phyloP scores from a whole-genome alignment of 1,139 yeast genomes.

The Waltiozyma sp. region DNA sequence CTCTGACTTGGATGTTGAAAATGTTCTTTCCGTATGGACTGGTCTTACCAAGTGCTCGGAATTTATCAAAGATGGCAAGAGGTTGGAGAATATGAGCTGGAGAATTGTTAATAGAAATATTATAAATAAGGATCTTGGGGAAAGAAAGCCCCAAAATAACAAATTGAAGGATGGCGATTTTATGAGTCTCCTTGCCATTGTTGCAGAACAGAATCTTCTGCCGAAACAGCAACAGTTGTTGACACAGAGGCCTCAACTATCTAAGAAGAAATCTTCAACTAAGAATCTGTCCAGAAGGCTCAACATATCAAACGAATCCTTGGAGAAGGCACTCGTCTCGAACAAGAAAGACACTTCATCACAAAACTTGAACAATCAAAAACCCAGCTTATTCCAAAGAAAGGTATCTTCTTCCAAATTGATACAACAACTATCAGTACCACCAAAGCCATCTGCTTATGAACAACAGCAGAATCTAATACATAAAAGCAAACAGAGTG shows the following conservation, averaged over 20 bases:
- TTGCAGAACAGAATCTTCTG: conserved; percentile 14
- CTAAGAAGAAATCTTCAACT: conserved; percentile 13
- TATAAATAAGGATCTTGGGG: conserved; percentile 10
- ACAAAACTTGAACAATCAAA: conserved; percentile 1
- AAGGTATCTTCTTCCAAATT: conserved; percentile 17
- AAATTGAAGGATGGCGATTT: conserved; percentile 18
- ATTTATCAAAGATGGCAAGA: conserved; percentile 38
- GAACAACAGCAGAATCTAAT: not conserved
- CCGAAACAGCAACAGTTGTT: not conserved
- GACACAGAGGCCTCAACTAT: conserved; percentile 10
- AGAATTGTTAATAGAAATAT: conserved; percentile 42
- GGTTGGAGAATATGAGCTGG: conserved; percentile 51
- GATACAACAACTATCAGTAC: conserved; percentile 3
- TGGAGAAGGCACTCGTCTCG: not conserved
- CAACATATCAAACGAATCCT: conserved; percentile 9
- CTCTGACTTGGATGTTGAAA: conserved; percentile 28
- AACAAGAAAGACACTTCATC: conserved; percentile 3
- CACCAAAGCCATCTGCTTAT: not conserved
- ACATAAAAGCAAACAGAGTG: not conserved
- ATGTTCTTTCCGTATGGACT: conserved; percentile 37
- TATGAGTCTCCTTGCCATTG: conserved; percentile 16
- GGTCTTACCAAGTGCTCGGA: conserved; percentile 44
- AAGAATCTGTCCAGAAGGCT: conserved; percentile 7
- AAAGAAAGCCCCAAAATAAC: conserved; percentile 7
- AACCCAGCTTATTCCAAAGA: conserved; percentile 10